Conservation (phyloP, 2,329 filamentous ascomycete species). For the Alternaria angustiovoidea region DNA sequence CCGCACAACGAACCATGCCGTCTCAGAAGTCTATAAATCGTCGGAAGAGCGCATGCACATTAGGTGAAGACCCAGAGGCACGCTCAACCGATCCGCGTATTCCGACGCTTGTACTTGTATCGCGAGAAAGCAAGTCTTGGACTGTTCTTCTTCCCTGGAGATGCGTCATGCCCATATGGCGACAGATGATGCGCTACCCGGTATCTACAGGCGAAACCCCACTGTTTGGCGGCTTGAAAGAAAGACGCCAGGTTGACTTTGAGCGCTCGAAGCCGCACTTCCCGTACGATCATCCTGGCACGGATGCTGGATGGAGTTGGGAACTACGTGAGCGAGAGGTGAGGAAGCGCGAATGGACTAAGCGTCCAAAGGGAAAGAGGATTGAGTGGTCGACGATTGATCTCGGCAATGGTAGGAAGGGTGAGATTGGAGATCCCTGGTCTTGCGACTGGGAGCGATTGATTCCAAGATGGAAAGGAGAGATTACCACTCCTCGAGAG, state of each 20-base stretch:
- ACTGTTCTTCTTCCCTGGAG: constrained; percentile 89
- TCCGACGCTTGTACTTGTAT: constrained; percentile 75
- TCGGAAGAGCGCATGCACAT: constrained; percentile 69
- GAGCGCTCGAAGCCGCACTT: constrained; percentile 84
- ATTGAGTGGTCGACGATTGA: constrained; percentile 77
- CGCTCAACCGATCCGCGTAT: constrained; percentile 74
- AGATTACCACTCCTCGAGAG: constrained; percentile 8
- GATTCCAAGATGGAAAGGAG: constrained; percentile 48
- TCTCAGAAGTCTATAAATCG: constrained; percentile 82
- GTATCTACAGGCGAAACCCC: constrained; percentile 82
- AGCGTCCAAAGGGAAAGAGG: constrained; percentile 82
- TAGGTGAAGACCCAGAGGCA: constrained; percentile 69
- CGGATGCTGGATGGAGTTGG: constrained; percentile 80
- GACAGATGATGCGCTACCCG: constrained; percentile 82
- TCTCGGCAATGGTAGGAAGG: constrained; percentile 75
- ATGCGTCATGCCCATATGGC: constrained; percentile 86
- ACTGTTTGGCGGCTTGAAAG: constrained; percentile 80
- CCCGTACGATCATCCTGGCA: constrained; percentile 83
- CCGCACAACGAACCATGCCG: constrained; percentile 71
- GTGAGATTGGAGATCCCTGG: constrained; percentile 84
- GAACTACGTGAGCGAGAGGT: constrained; percentile 70
- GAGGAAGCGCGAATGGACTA: constrained; percentile 73
- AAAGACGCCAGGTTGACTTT: constrained; percentile 81
- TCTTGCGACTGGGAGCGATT: constrained; percentile 82
- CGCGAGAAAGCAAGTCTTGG: constrained; percentile 69